Evolutionary conservation across 257 asterid species (phyloP), one percentile per base, ranked within the genome.

Genomic region (Scutellaria galericulata): DNA sequence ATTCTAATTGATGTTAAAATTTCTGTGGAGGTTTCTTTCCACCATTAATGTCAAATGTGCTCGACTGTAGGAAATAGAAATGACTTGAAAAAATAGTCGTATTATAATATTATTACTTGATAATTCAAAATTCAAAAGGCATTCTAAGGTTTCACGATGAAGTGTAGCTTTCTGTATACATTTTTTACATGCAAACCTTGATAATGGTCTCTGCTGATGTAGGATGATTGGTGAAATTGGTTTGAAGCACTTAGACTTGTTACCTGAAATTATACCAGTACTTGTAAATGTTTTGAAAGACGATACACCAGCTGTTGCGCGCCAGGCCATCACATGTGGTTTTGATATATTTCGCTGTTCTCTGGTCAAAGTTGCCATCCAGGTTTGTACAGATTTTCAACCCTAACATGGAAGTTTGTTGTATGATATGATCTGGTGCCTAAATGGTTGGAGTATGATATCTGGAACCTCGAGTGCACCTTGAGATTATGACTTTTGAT

Each of bases 291-390:
- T 82, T 75, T 69, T 91, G 85, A 86, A 82, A 64, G 99, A 94
- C 59, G 97, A 85, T 52, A 84, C 86, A 57, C 98, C 97, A 4
- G 93, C 99, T 70, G 99, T 89, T 81, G 96, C 93, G 83, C 88
- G 97, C 37, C 98, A 94, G 83, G 96, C 96, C 72, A 90, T 94
- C 74, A 76, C 84, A 65, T 94, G 91, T 55, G 94, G 93, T 27
- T 80, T 79, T 72, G 96, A 87, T 75, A 84, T 94, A 73, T 94
- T 94, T 79, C 89, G 91, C 41, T 73, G 79, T 47, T 80, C 91
- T 67, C 86, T 94, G 50, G 75, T 86, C 71, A 89, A 79, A 81
- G 81, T 93, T 74, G 83, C 96, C 54, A 74, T 89, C 78, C 92
- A 87, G 97, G 98, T 90, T 78, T 74, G 84, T 78, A 53, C 14